Evolutionary conservation across 805 yeast species (phyloP), one percentile per base, ranked within the genome.

Genomic region (Starmerella bombi): DNA sequence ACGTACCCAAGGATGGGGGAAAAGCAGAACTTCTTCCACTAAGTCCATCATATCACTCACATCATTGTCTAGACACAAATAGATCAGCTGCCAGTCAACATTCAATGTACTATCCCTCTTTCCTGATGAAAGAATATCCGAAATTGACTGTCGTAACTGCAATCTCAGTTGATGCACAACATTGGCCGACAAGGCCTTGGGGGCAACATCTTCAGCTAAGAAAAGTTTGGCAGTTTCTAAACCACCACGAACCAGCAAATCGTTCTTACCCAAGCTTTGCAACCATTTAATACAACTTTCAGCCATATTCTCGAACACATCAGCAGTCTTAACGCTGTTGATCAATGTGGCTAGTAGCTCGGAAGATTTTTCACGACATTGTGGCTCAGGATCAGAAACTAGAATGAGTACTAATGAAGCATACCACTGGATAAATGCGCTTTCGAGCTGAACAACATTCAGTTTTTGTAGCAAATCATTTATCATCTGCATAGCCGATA

Each of bases 1-100:
- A 51, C 96, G 72, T 5, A 86, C 80, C 97, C 97, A 86, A 1
- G 91, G 69, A 59, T 86, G 96, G 2, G 96, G 96, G 56, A 73
- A 86, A 38, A 86, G 63, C 40, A 85, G 65, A 22, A 75, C 60
- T 3, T 67, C 69, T 19, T 72, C 64, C 3, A 80, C 59, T 15
- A 59, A 56, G 3, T 57, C 50, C 85, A 70, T 51, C 0, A 20
- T 16, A 6, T 28, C 42, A 6, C 15, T 10, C 22, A 25, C 29
- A 16, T 36, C 34, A 60, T 65, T 50, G 33, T 65, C 70, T 45
- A 85, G 61, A 2, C 80, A 69, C 3, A 78, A 64, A 55, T 85
- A 86, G 2, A 85, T 67, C 27, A 75, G 58, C 54, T 85, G 91
- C 96, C 96, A 86, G 33, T 71, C 72, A 2, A 69, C 21, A 2